Conservation (phyloP, 2,329 filamentous ascomycete genomes). For the Colletotrichum tabaci region DNA sequence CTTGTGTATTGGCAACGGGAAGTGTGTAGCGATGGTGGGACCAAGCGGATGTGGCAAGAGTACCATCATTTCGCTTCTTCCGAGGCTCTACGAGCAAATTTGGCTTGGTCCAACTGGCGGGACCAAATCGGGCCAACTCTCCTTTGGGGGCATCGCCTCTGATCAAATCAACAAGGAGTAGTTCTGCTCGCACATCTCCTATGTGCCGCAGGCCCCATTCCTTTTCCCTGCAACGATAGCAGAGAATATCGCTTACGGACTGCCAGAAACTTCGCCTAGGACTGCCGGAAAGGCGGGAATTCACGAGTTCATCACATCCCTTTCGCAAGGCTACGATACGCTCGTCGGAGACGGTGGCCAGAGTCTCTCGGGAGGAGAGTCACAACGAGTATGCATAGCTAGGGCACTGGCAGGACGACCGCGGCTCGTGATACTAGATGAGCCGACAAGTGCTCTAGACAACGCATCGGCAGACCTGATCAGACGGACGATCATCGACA, state of each 20-base stretch:
- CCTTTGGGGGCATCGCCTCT: background rate
- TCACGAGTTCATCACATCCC: constrained; percentile 81
- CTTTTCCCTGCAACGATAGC: constrained; percentile 82
- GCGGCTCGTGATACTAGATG: constrained; percentile 84
- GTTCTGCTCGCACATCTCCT: constrained; percentile 74
- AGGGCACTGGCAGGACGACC: constrained; percentile 82
- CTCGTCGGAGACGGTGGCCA: constrained; percentile 83
- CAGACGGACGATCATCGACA: constrained; percentile 70
- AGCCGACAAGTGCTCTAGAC: constrained; percentile 88
- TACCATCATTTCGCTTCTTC: constrained; percentile 81
- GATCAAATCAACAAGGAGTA: background rate
- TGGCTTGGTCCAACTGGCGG: background rate
- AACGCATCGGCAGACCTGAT: constrained; percentile 76
- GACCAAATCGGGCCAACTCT: background rate
- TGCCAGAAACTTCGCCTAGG: constrained; percentile 67
- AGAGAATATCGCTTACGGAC: constrained; percentile 87
- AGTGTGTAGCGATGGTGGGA: constrained; percentile 85
- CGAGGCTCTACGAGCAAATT: constrained; percentile 75
- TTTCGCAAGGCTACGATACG: constrained; percentile 74
- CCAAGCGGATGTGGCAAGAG: constrained; percentile 92
- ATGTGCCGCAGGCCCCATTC: constrained; percentile 79
- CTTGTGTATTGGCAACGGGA: constrained; percentile 73
- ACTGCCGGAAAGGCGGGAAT: constrained; percentile 76
- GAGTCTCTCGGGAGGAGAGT: constrained; percentile 83
- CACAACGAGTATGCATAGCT: constrained; percentile 86